phyloP scores from a whole-genome alignment of 306 rosid genomes.

The Malus sieversii region DNA sequence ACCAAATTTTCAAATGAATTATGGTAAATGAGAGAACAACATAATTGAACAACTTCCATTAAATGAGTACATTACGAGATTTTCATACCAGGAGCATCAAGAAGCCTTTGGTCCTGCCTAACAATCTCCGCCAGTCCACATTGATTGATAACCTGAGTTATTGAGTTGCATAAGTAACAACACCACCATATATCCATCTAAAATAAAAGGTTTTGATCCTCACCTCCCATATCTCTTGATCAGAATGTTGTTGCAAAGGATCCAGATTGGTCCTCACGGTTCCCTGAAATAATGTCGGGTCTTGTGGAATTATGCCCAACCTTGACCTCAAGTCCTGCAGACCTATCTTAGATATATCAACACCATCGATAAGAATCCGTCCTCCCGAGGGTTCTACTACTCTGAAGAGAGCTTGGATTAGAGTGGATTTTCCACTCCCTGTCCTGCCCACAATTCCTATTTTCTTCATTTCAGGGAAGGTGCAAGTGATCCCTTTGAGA shows the following conservation, averaged over 20 bases:
- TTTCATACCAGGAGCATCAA: conserved; percentile 70
- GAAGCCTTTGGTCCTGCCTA: conserved; percentile 56
- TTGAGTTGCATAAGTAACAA: not conserved
- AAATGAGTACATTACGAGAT: not conserved
- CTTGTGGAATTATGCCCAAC: conserved; percentile 18
- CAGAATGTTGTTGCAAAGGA: conserved; percentile 10
- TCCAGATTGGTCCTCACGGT: conserved; percentile 19
- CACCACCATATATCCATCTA: not conserved
- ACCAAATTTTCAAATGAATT: not conserved
- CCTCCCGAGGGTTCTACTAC: conserved; percentile 11
- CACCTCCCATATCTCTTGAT: conserved; percentile 15
- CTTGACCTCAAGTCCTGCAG: conserved; percentile 20
- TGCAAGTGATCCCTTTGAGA: conserved; percentile 14
- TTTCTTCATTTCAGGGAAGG: conserved; percentile 14
- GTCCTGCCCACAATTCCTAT: conserved; percentile 20
- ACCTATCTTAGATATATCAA: conserved; percentile 7
- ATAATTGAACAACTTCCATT: not conserved
- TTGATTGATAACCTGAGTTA: conserved; percentile 61
- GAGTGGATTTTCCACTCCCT: conserved; percentile 16
- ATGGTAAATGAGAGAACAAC: not conserved
- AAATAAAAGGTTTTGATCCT: not conserved
- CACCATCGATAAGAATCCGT: not conserved
- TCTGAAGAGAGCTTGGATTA: conserved; percentile 19
- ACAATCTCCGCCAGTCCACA: conserved; percentile 68
- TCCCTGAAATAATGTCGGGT: conserved; percentile 17